A percentile compares a stretch with the other conserved stretches of the same genome.
These are phyloP conservation scores for Backusella morwellensis DNA, from an alignment of 192 early-diverging fungal species.

Conservation along the genomic window DNA sequence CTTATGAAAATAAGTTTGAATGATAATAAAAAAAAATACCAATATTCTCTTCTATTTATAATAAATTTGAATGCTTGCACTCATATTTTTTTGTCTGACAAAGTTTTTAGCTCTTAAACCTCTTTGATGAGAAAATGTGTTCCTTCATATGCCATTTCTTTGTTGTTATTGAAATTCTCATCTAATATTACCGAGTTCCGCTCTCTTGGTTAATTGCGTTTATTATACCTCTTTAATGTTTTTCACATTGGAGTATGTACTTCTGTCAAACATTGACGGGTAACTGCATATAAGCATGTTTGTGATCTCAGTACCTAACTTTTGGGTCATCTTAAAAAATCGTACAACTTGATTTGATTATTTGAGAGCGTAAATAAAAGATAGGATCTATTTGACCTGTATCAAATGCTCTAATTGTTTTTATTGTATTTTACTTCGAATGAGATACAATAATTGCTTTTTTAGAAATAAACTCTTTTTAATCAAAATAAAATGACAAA, in stretches of 20 bases:
- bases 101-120: background rate
- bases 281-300: background rate
- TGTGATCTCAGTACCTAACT: background rate
- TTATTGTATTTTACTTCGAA: background rate
- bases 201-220: background rate
- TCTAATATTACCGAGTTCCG: background rate
- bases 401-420: background rate
- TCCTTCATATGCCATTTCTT: background rate
- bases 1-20: background rate
- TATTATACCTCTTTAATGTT: background rate
- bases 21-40: background rate
- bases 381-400: background rate
- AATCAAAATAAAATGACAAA: background rate
- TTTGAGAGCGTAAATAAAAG: background rate
- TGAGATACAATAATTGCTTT: background rate
- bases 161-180: background rate
- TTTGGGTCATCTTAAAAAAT: background rate
- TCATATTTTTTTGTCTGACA: background rate
- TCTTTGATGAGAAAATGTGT: background rate
- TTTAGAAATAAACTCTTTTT: background rate
- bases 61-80: too few relatives aligned
- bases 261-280: background rate
- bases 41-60: too few relatives aligned
- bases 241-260: background rate
- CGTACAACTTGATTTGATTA: background rate